Evolutionary conservation across 2,329 filamentous ascomycete genomes (phyloP), one percentile per base, ranked within the genome.

Genomic region (Fulvia fulva): DNA sequence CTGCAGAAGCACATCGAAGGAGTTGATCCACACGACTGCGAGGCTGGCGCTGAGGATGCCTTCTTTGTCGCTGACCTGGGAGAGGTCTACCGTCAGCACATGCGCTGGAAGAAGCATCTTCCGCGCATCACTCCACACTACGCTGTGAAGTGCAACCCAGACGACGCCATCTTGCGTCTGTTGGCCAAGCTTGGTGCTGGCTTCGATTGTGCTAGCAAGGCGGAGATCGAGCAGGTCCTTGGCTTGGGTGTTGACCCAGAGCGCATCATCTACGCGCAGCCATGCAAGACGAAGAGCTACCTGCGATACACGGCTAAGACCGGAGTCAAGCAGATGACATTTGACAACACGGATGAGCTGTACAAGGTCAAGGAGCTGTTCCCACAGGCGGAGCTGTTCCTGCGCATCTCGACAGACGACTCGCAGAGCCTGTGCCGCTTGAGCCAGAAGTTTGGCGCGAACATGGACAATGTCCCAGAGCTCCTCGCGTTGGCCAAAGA

Each of bases 201-300:
- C 70, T 99, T 99, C 75, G 94, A 99, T 78, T 99, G 94, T 77
- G 94, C 94, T 63, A 97, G 93, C 77, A 97, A 97, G 84, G 83
- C 87, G 65, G 94, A 99, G 79, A 97, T 99, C 68, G 92, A 99
- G 75, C 87, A 92, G 75, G 89, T 97, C 62, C 82, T 97, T 55
- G 81, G 83, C 70, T 84, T 92, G 74, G 92, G 91, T 68, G 83
- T 96, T 66, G 87, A 90, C 71, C 90, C 94, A 12, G 85, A 87
- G 65, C 91, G 93, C 75, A 95, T 99, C 81, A 97, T 99, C 78
- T 99, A 97, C 73, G 94, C 94, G 51, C 94, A 99, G 79, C 94
- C 94, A 56, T 97, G 94, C 89, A 99, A 99, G 86, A 99, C 94
- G 70, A 96, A 94, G 80, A 97, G 93, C 50, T 97, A 97, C 76